Conservation (phyloP, 306 rosid species). For the Citrullus colocynthis region DNA sequence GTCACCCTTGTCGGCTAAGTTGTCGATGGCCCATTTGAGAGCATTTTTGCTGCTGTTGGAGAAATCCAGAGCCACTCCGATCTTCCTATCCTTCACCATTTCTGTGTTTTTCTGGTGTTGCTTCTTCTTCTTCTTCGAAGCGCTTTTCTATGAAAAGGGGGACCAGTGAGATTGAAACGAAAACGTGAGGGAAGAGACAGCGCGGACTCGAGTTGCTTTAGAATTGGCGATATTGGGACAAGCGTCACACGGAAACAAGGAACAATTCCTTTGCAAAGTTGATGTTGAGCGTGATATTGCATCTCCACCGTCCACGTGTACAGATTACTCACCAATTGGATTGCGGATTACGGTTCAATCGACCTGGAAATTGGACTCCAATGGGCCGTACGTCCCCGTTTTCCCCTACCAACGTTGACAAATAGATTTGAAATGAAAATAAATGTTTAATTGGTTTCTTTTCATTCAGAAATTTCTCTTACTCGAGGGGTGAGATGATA, state of each 20-base stretch:
- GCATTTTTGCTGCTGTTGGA: conserved; percentile 77
- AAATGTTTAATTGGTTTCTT: too few relatives aligned
- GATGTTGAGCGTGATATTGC: neutral
- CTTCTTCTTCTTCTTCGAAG: neutral
- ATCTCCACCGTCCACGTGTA: conserved; percentile 1
- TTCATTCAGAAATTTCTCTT: too few relatives aligned
- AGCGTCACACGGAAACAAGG: neutral
- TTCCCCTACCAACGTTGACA: too few relatives aligned
- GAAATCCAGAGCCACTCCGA: conserved; percentile 82
- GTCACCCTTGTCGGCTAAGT: conserved; percentile 73
- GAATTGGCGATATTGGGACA: neutral
- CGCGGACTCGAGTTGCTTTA: neutral
- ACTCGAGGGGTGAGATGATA: too few relatives aligned
- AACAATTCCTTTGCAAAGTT: neutral
- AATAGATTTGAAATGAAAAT: too few relatives aligned
- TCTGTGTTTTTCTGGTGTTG: neutral
- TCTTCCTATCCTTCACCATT: conserved; percentile 64
- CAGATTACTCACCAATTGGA: neutral
- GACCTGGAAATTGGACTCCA: too few relatives aligned
- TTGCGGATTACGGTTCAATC: neutral
- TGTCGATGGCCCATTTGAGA: conserved; percentile 68
- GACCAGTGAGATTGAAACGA: neutral
- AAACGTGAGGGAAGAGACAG: neutral
- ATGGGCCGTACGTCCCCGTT: too few relatives aligned
- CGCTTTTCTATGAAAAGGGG: neutral